phyloP scores from a whole-genome alignment of 2,329 filamentous ascomycete genomes.

The Nemania sp. region DNA sequence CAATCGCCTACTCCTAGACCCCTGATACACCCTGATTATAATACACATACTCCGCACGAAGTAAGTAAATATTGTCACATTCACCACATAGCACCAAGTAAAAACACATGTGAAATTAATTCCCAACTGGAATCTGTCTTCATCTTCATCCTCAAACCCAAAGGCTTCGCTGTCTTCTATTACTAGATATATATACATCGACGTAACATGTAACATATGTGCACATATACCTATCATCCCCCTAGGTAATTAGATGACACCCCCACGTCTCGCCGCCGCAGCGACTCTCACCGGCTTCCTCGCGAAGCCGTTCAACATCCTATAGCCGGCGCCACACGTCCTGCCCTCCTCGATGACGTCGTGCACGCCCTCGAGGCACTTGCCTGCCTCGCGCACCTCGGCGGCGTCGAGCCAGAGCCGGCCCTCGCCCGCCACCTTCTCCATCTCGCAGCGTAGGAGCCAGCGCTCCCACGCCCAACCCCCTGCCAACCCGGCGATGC shows the following conservation, averaged over 20 bases:
- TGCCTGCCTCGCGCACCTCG: conserved; percentile 59
- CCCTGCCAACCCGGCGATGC: conserved; percentile 79
- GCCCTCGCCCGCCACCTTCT: conserved; percentile 72
- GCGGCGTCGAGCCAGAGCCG: conserved; percentile 57
- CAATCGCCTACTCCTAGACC: no score
- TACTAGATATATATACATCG: no score
- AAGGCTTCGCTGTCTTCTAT: no score
- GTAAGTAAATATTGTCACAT: no score
- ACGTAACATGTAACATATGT: no score
- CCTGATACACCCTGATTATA: no score
- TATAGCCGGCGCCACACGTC: conserved; percentile 60
- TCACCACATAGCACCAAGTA: no score
- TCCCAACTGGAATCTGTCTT: no score
- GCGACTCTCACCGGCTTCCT: conserved; percentile 68
- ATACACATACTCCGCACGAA: no score
- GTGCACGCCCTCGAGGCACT: conserved; percentile 62
- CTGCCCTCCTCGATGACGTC: conserved; percentile 67
- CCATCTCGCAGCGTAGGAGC: conserved; percentile 84
- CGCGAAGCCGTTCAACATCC: conserved; percentile 65
- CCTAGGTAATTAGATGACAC: conserved; percentile 8
- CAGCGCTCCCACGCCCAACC: conserved; percentile 96
- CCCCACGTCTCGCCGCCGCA: neutral
- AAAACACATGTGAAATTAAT: no score
- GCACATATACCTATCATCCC: no score
- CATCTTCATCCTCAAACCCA: no score